Percentiles rank a stretch among this genome's conserved stretches.
phyloP scores from a whole-genome alignment of 2,329 filamentous ascomycete species.

The Aspergillus fijiensis region DNA sequence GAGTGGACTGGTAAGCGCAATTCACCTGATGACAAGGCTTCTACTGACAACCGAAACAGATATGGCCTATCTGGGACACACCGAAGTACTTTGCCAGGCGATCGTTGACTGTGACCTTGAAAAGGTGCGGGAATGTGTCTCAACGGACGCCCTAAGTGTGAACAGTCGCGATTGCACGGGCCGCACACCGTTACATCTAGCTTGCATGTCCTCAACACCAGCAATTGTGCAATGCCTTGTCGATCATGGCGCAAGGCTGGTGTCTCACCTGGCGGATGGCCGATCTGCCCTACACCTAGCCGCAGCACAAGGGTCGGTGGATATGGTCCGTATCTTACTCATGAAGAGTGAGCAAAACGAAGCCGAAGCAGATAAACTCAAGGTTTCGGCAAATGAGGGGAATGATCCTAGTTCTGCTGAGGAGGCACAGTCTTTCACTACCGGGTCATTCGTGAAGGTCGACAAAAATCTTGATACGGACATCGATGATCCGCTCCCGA shows the following conservation, averaged over 20 bases:
- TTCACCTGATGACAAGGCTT: no score
- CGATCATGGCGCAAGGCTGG: conserved; percentile 68
- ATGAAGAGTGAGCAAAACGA: conserved; percentile 69
- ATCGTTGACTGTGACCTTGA: conserved; percentile 74
- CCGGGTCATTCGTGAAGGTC: conserved; percentile 75
- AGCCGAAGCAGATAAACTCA: conserved; percentile 32
- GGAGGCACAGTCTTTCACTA: conserved; percentile 53
- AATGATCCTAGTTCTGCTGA: conserved; percentile 38
- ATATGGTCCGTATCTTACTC: conserved; percentile 71
- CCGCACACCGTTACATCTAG: conserved; percentile 74
- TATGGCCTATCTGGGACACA: conserved; percentile 85
- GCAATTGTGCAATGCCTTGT: conserved; percentile 71
- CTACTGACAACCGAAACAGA: conserved; percentile 45
- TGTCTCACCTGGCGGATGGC: conserved; percentile 74
- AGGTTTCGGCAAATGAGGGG: conserved; percentile 16
- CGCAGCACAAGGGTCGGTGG: conserved; percentile 64
- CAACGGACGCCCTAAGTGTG: conserved; percentile 67
- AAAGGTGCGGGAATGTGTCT: conserved; percentile 67
- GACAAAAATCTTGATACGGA: conserved; percentile 24
- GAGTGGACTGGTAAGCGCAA: conserved; percentile 65
- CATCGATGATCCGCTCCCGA: conserved; percentile 44
- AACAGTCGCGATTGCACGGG: conserved; percentile 77
- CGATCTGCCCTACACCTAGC: conserved; percentile 81
- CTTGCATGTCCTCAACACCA: conserved; percentile 65
- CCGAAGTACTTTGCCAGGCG: conserved; percentile 72